These are phyloP conservation scores for Neurospora discreta DNA, from an alignment of 495 filamentous ascomycete genomes.

Conservation along the genomic window DNA sequence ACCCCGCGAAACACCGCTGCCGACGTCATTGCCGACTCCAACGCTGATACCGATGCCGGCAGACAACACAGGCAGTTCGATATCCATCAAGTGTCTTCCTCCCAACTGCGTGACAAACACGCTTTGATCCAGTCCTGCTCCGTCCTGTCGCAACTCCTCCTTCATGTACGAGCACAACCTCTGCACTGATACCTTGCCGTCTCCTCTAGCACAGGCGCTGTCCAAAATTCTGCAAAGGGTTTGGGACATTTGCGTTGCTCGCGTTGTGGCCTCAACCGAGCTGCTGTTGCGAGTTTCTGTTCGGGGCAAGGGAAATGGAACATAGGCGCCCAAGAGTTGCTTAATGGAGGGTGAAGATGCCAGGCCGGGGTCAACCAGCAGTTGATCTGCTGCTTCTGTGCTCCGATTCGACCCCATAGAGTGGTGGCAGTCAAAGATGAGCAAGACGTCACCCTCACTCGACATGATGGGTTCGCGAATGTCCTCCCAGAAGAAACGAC, in stretches of 20 bases:
- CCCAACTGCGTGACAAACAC: slow-evolving; percentile 21
- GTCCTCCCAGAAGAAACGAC: slow-evolving; percentile 19
- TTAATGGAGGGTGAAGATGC: slow-evolving; percentile 8
- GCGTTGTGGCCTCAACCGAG: not conserved
- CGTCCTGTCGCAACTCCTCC: slow-evolving; percentile 9
- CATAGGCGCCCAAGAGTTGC: slow-evolving; percentile 17
- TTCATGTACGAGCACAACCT: slow-evolving; percentile 16
- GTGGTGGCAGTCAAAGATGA: slow-evolving; percentile 17
- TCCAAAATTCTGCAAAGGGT: slow-evolving; percentile 12
- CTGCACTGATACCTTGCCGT: slow-evolving; percentile 10
- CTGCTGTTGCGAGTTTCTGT: not conserved
- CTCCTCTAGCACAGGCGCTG: not conserved
- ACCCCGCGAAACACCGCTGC: not conserved
- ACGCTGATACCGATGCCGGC: not conserved
- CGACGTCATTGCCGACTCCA: not conserved
- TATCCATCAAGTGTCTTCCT: slow-evolving; percentile 16
- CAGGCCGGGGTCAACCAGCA: slow-evolving; percentile 10
- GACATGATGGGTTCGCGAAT: slow-evolving; percentile 18
- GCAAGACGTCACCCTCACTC: slow-evolving; percentile 10
- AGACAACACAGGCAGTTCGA: slow-evolving; percentile 11
- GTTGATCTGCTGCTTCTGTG: not conserved
- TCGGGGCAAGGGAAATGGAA: not conserved
- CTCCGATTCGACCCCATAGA: not conserved
- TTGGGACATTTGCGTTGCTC: slow-evolving; percentile 5
- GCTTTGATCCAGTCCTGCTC: not conserved